phyloP scores from a whole-genome alignment of 768 basidiomycete genomes.

The Aureoboletus auriporus region DNA sequence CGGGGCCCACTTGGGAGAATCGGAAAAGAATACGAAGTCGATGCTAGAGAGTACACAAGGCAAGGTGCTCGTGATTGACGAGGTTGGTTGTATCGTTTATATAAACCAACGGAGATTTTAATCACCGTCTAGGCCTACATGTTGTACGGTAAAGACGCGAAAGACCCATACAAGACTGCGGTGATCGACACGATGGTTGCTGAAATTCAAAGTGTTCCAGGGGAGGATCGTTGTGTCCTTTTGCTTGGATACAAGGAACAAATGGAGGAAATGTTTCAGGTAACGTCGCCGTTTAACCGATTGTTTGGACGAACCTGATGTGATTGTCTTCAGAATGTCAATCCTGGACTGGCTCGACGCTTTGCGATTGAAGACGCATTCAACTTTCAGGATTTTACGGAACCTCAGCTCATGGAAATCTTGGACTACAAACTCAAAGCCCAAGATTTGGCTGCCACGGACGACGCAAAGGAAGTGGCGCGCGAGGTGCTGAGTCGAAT shows the following conservation, averaged over 20 bases:
- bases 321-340: slow-evolving; percentile 50
- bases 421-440: slow-evolving; percentile 54
- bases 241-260: slow-evolving; percentile 63
- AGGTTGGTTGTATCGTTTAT: slow-evolving; percentile 34
- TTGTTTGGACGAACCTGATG: background rate
- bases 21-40: slow-evolving; percentile 61
- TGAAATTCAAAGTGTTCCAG: slow-evolving; percentile 65
- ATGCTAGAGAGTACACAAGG: slow-evolving; percentile 57
- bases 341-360: slow-evolving; percentile 62
- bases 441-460: slow-evolving; percentile 57
- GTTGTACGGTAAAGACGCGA: slow-evolving; percentile 44
- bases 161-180: slow-evolving; percentile 57
- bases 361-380: slow-evolving; percentile 70
- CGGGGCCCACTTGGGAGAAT: slow-evolving; percentile 53
- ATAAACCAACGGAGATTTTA: background rate
- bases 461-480: slow-evolving; percentile 53
- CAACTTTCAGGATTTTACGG: slow-evolving; percentile 60
- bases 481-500: slow-evolving; percentile 40
- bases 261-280: slow-evolving; percentile 75
- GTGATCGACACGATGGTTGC: slow-evolving; percentile 76
- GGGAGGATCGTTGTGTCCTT: slow-evolving; percentile 68
- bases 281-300: slow-evolving; percentile 19
- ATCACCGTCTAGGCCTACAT: slow-evolving; percentile 55
- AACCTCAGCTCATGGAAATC: slow-evolving; percentile 48
- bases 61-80: slow-evolving; percentile 71